Base-by-base conservation (phyloP, 2,329 filamentous ascomycete genomes). In the Sarocladium strictum region DNA sequence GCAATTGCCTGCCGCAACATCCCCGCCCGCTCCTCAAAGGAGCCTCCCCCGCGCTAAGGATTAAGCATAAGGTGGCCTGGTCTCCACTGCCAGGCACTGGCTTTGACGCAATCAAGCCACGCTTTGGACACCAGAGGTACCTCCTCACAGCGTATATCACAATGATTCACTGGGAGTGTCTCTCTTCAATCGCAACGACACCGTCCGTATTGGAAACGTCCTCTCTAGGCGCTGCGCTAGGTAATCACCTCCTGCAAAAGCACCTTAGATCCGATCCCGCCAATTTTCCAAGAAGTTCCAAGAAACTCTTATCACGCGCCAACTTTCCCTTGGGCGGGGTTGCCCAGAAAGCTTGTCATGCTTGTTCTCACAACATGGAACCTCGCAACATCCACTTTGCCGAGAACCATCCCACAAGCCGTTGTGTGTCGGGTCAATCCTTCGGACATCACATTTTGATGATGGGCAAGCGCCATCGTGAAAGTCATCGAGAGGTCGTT, bases 21-120 rank as follows among this genome's bases (percentile, higher is more conserved):
- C 27, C 27, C 29, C 24, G n/a, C 43, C 43, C 7, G 4, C 47
- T 3, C 5, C 17, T 21, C 47, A 9, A 32, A 51, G 29, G 27
- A 51, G 47, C 47, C 47, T 51, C 47, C 47, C 38, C 26, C 47
- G 47, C 47, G 47, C 47, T 51, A 51, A 51, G 27, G n/a, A 35
- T 51, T 51, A 51, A 51, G 47, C 47, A 51, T 51, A 51, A 33
- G 26, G 40, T 43, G 21, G 15, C 40, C 40, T 23, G 17, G 17
- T 9, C 17, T 47, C 43, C 43, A 47, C 43, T 24, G 29, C 43
- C 3, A 47, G 23, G 12, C 24, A 43, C 17, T 7, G 21, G 21
- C 40, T 17, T 43, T 19, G 21, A 43, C 17, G 40, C 24, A 43
- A 43, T 24, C 5, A n/a, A n/a, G n/a, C n/a, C n/a, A n/a, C n/a